Evolutionary conservation across 139 green algal species (phyloP), one percentile per base, ranked within the genome.

Genomic region (Chlorella sp.): DNA sequence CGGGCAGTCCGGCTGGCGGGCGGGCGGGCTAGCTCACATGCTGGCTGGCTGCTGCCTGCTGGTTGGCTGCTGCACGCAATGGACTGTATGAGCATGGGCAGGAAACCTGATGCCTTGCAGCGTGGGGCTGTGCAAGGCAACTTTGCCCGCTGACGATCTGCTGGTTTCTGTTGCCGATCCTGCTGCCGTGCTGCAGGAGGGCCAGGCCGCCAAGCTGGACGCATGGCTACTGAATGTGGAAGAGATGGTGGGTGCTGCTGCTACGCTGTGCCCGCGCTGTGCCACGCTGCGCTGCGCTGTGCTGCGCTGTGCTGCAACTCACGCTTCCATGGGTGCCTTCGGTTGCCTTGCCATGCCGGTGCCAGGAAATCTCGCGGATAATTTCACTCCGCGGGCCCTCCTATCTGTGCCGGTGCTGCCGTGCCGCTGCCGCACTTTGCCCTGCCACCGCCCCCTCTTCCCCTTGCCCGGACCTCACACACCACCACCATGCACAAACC

Each of bases 141-240:
- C 7, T 57, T 57, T 57, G 5, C 48, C 9, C 48, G 9, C 5
- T 9, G 48, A n/a, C 9, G 48, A 30, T 26, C 64, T 32, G 64
- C 64, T 71, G 64, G 68, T 5, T n/a, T 22, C 71, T 39, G 32
- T 30, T 34, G 26, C 18, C 71, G 9, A 30, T 39, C 0, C 30
- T 30, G 36, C 71, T 19, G 32, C 71, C 11, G 71, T 19, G 32
- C 71, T 32, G 71, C 92, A 92, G 57, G 95, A 97, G 80, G 83
- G 94, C 15, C 92, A 95, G 83, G 39, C 94, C 26, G 75, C 91
- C 18, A 91, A 89, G 3, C 83, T 97, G 21, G 91, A 95, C 32
- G 90, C 87, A 0, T 95, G 89, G 76, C 88, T 96, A 22, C 88
- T 96, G 26, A 97, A 97, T 85, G 92, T 97, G n/a, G 96, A 98